Evolutionary conservation across 1,139 yeast genomes (phyloP), one percentile per base, ranked within the genome.

Genomic region (Saccharomyces hybrid): DNA sequence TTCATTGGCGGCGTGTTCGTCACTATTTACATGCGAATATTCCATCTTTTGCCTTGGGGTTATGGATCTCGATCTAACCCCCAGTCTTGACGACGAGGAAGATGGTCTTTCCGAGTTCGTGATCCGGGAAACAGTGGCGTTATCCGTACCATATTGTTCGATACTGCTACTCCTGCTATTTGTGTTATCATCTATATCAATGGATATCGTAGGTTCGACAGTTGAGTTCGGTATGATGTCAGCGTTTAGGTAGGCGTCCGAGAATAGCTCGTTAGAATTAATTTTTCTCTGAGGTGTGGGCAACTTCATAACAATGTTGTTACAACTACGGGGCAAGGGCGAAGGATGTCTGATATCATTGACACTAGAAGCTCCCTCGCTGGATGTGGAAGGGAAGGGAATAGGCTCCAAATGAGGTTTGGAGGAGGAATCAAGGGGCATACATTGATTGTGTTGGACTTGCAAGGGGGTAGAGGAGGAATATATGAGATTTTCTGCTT

Each of bases 1-100:
- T 48, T 49, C 34, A 7, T 51, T 9, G 13, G 13, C 20, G 14
- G 42, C 3, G 30, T 13, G 26, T 25, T 14, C 31, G 13, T 38
- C 42, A 11, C 9, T 38, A 38, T 38, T 8, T 38, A 38, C 25
- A 38, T 57, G 4, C 58, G 59, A 46, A 52, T 54, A 56, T 11
- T 54, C 47, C 54, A 61, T 49, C 50, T 63, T 54, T 52, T 70
- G 73, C 48, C 63, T 69, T 5, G 79, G 78, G 0, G 79, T 75
- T 5, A 73, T 62, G 1, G 77, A 71, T 48, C 77, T 68, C 4
- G 78, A 72, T 6, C 47, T 31, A 3, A 48, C 30, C n/a, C 42
- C 27, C n/a, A 46, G 28, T 23, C 50, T 30, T 27, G 47, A 38
- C 23, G 34, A 49, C 8, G 42, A 46, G 11, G 44, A 32, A 2